These are phyloP conservation scores for Colletotrichum noveboracense DNA, from an alignment of 2,329 filamentous ascomycete species.

Conservation along the genomic window DNA sequence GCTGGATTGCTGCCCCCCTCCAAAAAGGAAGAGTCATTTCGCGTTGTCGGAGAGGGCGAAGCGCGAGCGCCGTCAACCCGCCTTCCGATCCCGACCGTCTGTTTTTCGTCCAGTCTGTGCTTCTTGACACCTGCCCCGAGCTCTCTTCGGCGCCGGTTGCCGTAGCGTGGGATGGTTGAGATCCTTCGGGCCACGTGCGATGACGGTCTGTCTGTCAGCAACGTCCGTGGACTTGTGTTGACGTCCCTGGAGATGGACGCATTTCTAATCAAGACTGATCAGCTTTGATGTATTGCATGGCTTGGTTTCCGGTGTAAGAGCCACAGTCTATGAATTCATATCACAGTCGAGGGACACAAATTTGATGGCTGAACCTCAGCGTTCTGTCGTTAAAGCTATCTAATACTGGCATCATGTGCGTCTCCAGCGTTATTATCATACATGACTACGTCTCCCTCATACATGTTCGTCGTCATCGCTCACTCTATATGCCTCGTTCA, in stretches of 20 bases:
- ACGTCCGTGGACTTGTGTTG: background rate
- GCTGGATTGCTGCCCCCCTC: background rate
- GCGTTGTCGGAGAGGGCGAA: background rate
- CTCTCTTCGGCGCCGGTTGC: background rate
- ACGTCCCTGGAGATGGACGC: background rate
- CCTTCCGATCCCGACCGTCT: background rate
- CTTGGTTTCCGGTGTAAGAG: background rate
- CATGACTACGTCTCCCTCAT: background rate
- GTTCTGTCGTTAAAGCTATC: background rate
- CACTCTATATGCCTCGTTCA: background rate
- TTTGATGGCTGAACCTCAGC: background rate
- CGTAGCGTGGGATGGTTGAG: background rate
- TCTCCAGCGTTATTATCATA: conserved; percentile 6
- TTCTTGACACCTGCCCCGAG: background rate
- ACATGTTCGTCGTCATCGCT: background rate
- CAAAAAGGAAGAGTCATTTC: background rate
- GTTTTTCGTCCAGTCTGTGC: background rate
- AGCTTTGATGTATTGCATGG: background rate
- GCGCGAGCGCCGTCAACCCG: background rate
- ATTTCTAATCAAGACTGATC: background rate
- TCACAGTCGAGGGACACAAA: background rate
- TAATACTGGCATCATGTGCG: background rate
- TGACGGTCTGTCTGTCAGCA: background rate
- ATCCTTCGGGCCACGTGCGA: background rate
- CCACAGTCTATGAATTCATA: background rate